Base-by-base conservation (phyloP, 2,329 filamentous ascomycete species). In the Zalaria sp. region DNA sequence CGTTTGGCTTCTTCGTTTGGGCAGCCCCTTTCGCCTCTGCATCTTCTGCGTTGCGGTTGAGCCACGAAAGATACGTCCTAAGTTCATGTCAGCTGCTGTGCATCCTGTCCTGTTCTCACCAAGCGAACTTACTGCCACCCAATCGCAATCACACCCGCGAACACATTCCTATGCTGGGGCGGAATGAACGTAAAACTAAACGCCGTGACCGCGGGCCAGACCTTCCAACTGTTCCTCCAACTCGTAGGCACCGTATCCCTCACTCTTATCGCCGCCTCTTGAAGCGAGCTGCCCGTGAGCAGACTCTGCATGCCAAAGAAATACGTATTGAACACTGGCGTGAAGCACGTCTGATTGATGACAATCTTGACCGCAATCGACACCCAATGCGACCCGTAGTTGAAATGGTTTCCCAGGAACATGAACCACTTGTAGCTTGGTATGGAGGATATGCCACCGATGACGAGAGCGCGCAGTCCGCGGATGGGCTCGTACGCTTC, bases 151-250 rank as follows among this genome's bases (percentile, higher is more conserved):
- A 81, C 47, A 37, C 62, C 85, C 0, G 81, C 77, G 51, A 94
- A 91, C 10, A 93, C 72, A 51, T 78, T 83, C 39, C 88, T 70
- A 60, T 85, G 89, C 55, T 89, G 78, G 38, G 86, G 68, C 26
- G 79, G 76, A 4, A 95, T 67, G 53, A 85, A 91, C n/a, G 81
- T 77, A 55, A 95, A 93, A 59, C 73, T 88, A 56, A 95, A 80
- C 0, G 86, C 86, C 9, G 82, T 93, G 10, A 93, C 81, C 0
- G 77, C 77, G 0, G 88, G 89, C 88, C 88, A 95, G 25, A 95
- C 61, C 64, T 93, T 93, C 58, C 79, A 78, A 46, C 80, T 83
- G 58, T 91, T 94, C 55, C 77, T 59, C 55, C 84, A 76, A 55
- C 80, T 87, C 25, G 72, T 69, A 0, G 87, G 86, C 0, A 94